phyloP scores from a whole-genome alignment of 1,139 yeast species.

The Pichiaceae sp. region DNA sequence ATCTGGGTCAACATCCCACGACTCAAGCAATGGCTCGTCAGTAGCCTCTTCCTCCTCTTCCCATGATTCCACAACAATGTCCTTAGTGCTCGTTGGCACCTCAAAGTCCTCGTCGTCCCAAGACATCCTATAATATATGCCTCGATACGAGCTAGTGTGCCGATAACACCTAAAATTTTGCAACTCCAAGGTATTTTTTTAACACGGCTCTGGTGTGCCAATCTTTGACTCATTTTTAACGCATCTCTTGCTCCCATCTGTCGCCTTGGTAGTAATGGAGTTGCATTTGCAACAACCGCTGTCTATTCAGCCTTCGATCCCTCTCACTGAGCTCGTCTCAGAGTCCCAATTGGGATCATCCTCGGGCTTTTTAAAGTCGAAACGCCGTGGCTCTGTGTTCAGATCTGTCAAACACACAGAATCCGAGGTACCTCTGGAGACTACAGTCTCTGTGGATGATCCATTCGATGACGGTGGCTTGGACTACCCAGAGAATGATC shows the following conservation, averaged over 20 bases:
- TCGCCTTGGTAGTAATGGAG: too few relatives aligned
- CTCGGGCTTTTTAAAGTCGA: not conserved
- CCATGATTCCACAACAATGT: conserved; percentile 60
- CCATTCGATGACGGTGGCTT: not conserved
- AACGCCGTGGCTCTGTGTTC: not conserved
- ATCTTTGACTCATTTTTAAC: not conserved
- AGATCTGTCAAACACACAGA: not conserved
- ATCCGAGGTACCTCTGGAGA: not conserved
- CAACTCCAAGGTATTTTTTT: too few relatives aligned
- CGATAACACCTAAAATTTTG: not conserved
- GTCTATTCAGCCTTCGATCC: not conserved
- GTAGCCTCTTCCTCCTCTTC: conserved; percentile 56
- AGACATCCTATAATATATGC: not conserved
- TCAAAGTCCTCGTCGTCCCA: conserved; percentile 86
- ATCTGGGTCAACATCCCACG: conserved; percentile 79
- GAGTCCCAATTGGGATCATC: not conserved
- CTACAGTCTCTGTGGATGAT: not conserved
- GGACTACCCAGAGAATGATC: not conserved
- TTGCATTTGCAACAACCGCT: too few relatives aligned
- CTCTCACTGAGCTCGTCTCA: not conserved
- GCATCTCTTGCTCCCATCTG: not conserved
- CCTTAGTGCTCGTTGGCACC: conserved; percentile 42
- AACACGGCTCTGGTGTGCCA: not conserved
- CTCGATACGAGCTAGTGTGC: not conserved
- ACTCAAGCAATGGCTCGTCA: conserved; percentile 67